These are phyloP conservation scores for Talaromyces islandicus DNA, from an alignment of 2,329 filamentous ascomycete species.

Conservation along the genomic window DNA sequence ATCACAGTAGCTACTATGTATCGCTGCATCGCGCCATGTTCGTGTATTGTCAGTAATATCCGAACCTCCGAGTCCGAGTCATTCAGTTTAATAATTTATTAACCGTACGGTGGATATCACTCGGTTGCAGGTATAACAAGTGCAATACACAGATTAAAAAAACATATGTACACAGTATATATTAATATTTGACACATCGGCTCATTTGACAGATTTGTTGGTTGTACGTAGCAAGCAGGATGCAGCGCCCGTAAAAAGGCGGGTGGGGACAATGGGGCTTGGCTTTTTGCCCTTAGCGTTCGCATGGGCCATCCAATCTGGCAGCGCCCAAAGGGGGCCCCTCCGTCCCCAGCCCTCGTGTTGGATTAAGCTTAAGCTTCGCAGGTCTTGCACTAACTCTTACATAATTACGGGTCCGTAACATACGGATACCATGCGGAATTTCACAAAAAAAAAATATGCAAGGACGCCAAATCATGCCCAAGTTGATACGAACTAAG, in stretches of 20 bases:
- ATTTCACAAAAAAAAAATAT: too few species aligned
- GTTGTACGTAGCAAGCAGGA: background rate
- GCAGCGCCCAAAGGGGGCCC: background rate
- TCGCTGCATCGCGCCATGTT: background rate
- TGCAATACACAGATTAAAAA: too few species aligned
- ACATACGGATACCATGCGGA: too few species aligned
- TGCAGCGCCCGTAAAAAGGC: background rate
- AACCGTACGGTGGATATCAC: background rate
- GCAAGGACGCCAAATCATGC: background rate
- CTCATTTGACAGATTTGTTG: background rate
- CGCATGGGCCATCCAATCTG: constrained; percentile 6
- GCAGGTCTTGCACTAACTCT: constrained; percentile 25
- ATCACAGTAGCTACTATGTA: background rate
- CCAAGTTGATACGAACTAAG: background rate
- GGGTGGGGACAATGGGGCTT: background rate
- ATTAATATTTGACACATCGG: too few species aligned
- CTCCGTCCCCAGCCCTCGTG: constrained; percentile 26
- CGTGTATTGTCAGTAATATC: background rate
- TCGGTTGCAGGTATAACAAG: too few species aligned
- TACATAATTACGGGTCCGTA: background rate
- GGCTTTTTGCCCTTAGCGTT: background rate
- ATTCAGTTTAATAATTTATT: too few species aligned
- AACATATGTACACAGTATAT: too few species aligned
- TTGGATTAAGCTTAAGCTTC: constrained; percentile 42
- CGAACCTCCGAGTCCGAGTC: background rate